A percentile compares a stretch with the other conserved stretches of the same genome.
Evolutionary conservation across 2,329 filamentous ascomycete genomes (phyloP).

Genomic region (Aspergillus novoparasiticus): DNA sequence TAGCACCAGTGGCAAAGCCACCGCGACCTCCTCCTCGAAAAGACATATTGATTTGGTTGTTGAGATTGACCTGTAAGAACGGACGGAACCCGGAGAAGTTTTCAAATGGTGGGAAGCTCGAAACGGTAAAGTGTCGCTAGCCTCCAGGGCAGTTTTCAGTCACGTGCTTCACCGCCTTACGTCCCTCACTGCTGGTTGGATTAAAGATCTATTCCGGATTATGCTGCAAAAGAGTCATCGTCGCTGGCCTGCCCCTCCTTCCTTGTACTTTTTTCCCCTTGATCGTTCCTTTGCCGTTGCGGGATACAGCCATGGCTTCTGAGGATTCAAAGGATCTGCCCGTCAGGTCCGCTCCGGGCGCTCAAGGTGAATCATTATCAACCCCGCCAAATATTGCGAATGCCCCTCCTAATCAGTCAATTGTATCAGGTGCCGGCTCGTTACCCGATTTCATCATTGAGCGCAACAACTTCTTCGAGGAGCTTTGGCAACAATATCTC

Average conservation of each 20-base stretch:
- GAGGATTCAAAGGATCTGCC: slow-evolving; percentile 41
- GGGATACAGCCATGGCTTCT: slow-evolving; percentile 33
- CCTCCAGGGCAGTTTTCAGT: slow-evolving; percentile 36
- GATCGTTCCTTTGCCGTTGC: slow-evolving; percentile 12
- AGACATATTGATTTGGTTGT: slow-evolving; percentile 56
- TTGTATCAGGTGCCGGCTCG: slow-evolving; percentile 33
- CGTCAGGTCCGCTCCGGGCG: slow-evolving; percentile 35
- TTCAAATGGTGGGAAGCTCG: slow-evolving; percentile 48
- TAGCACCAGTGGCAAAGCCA: slow-evolving; percentile 55
- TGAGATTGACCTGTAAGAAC: slow-evolving; percentile 28
- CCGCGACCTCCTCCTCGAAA: slow-evolving; percentile 58
- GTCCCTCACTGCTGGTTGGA: slow-evolving; percentile 23
- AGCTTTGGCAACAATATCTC: slow-evolving; percentile 80
- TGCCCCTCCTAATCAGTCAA: slow-evolving; percentile 27
- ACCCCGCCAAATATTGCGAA: slow-evolving; percentile 39
- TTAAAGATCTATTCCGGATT: slow-evolving; percentile 11
- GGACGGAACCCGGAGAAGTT: slow-evolving; percentile 39
- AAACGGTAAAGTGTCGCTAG: slow-evolving; percentile 45
- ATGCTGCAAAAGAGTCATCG: slow-evolving; percentile 15
- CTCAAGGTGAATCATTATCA: slow-evolving; percentile 30
- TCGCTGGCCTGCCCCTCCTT: slow-evolving; percentile 14
- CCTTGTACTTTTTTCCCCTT: slow-evolving; percentile 26
- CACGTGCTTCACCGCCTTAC: slow-evolving; percentile 41
- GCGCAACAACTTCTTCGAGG: slow-evolving; percentile 84
- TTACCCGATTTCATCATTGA: slow-evolving; percentile 78